These are phyloP conservation scores for Eleusine coracana DNA, from an alignment of 176 grass and related monocot species.

Conservation along the genomic window DNA sequence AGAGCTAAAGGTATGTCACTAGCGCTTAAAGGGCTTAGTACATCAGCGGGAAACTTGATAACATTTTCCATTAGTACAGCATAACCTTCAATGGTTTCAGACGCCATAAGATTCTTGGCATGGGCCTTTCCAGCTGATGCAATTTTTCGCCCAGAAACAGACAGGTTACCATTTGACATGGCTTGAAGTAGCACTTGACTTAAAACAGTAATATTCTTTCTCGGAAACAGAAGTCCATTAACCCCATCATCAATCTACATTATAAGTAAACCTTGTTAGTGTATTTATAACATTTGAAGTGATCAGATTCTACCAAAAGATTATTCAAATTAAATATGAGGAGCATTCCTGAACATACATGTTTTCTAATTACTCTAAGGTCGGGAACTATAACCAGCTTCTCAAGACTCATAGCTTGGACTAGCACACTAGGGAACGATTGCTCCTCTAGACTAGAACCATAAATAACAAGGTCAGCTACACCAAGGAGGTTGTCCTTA, in stretches of 20 bases:
- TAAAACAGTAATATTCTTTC: constrained; percentile 59
- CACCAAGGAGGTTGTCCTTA: constrained; percentile 53
- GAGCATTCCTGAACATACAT: constrained; percentile 54
- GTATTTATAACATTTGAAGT: constrained; percentile 10
- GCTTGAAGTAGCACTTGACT: constrained; percentile 59
- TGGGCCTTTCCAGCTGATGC: constrained; percentile 69
- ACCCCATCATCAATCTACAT: constrained; percentile 80
- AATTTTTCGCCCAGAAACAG: constrained; percentile 67
- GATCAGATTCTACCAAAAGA: constrained; percentile 20
- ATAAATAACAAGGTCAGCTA: constrained; percentile 83
- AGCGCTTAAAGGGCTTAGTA: constrained; percentile 52
- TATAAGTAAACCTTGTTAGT: constrained; percentile 48
- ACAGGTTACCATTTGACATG: constrained; percentile 70
- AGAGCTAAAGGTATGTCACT: constrained; percentile 68
- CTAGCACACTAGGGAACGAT: constrained; percentile 75
- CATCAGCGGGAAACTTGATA: constrained; percentile 74
- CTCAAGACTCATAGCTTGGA: constrained; percentile 82
- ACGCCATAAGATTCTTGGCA: constrained; percentile 88
- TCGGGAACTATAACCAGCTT: constrained; percentile 96
- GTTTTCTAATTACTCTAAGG: constrained; percentile 76
- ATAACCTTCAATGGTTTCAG: constrained; percentile 81
- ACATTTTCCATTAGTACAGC: constrained; percentile 68
- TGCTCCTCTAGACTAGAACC: constrained; percentile 90
- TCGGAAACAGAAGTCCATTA: constrained; percentile 83
- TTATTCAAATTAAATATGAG: constrained; percentile 30